phyloP scores from a whole-genome alignment of 1,284 basidiomycete genomes.

The Taiwanofungus camphoratus region DNA sequence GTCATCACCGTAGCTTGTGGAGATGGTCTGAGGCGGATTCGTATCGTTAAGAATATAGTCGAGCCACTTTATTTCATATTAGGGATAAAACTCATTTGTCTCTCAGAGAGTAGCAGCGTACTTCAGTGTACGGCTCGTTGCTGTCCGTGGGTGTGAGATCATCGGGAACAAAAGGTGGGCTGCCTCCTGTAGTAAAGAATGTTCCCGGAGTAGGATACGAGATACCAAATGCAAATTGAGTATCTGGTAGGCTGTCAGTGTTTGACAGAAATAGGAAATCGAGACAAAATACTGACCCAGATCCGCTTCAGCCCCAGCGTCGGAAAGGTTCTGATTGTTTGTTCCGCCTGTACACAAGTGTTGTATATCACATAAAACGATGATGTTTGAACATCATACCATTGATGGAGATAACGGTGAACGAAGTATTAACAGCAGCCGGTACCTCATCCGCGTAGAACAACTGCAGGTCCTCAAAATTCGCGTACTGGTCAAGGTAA shows the following conservation, averaged over 20 bases:
- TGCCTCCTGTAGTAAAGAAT: conserved; percentile 58
- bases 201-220: conserved; percentile 43
- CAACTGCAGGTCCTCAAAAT: conserved; percentile 40
- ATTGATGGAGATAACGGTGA: conserved; percentile 38
- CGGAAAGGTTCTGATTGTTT: conserved; percentile 51
- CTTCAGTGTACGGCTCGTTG: conserved; percentile 63
- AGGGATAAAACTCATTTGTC: conserved; percentile 6
- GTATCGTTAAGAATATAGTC: conserved; percentile 35
- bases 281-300: conserved; percentile 29
- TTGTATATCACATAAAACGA: conserved; percentile 4
- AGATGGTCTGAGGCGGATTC: conserved; percentile 49
- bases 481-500: conserved; percentile 54
- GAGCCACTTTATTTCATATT: conserved; percentile 44
- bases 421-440: conserved; percentile 30
- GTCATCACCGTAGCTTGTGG: conserved; percentile 64
- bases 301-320: conserved; percentile 64
- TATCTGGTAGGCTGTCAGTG: conserved; percentile 33
- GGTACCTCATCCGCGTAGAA: conserved; percentile 30
- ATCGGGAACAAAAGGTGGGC: conserved; percentile 56
- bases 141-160: conserved; percentile 32
- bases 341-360: conserved; percentile 35
- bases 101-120: too few species aligned
- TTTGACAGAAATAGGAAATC: background rate
- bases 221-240: conserved; percentile 60
- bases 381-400: conserved; percentile 17